A percentile compares a stretch with the other conserved stretches of the same genome.
phyloP scores from a whole-genome alignment of 2,329 filamentous ascomycete species.

The Fusarium subglutinans region DNA sequence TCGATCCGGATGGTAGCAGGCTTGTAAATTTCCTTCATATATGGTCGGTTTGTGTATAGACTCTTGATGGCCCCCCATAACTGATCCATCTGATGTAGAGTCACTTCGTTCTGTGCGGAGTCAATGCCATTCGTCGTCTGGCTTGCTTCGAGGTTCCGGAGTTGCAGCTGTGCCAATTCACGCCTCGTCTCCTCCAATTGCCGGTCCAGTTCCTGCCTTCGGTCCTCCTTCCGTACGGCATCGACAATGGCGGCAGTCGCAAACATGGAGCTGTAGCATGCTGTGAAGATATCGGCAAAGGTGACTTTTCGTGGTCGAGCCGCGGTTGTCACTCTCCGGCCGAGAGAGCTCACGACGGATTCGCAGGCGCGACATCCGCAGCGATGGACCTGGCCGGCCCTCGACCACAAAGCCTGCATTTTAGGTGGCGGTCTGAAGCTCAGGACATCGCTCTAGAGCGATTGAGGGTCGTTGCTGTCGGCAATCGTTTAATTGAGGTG shows the following conservation, averaged over 20 bases:
- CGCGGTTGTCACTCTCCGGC: slow-evolving; percentile 60
- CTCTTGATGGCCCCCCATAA: slow-evolving; percentile 47
- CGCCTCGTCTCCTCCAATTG: slow-evolving; percentile 65
- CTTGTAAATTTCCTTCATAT: slow-evolving; percentile 49
- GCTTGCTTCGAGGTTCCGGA: slow-evolving; percentile 39
- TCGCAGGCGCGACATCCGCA: slow-evolving; percentile 72
- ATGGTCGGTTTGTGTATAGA: slow-evolving; percentile 46
- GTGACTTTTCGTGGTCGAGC: slow-evolving; percentile 60
- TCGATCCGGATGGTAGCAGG: slow-evolving; percentile 43
- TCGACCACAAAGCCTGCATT: slow-evolving; percentile 77
- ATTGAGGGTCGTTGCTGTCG: slow-evolving; percentile 18
- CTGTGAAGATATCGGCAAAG: slow-evolving; percentile 67
- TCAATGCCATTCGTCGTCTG: slow-evolving; percentile 19
- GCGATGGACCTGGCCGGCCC: slow-evolving; percentile 69
- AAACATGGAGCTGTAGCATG: slow-evolving; percentile 74
- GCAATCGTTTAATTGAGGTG: slow-evolving; percentile 37
- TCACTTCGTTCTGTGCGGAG: slow-evolving; percentile 27
- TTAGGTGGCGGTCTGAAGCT: slow-evolving; percentile 35
- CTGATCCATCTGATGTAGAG: slow-evolving; percentile 44
- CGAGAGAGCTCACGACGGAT: slow-evolving; percentile 57
- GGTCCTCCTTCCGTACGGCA: slow-evolving; percentile 65
- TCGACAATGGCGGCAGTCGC: slow-evolving; percentile 72
- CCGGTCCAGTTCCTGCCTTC: slow-evolving; percentile 68
- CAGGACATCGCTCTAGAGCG: slow-evolving; percentile 39
- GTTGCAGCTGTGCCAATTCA: slow-evolving; percentile 54